phyloP scores from a whole-genome alignment of 345 rosid species.

The Arabidopsis thaliana region TAIR10.1 NC_003071.7:18549001-18549500 shows the following conservation, averaged over 20 bases:
- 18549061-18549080: constrained; percentile 88
- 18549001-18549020: constrained; percentile 22
- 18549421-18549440: constrained; percentile 80
- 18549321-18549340: constrained; percentile 89
- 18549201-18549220: constrained; percentile 94
- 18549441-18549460: constrained; percentile 96
- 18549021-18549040: constrained; percentile 55
- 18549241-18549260: constrained; percentile 98
- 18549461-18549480: constrained; percentile 79
- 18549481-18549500: constrained; percentile 3
- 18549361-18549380: constrained; percentile 88
- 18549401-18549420: constrained; percentile 74
- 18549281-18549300: constrained; percentile 70
- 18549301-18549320: constrained; percentile 74
- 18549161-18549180: constrained; percentile 93
- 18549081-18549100: constrained; percentile 77
- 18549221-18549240: constrained; percentile 77
- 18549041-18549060: constrained; percentile 82
- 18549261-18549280: constrained; percentile 93
- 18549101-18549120: constrained; percentile 76
- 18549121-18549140: constrained; percentile 99
- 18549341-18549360: constrained; percentile 77
- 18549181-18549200: constrained; percentile 85
- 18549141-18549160: constrained; percentile 78
- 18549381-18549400: constrained; percentile 84